These are phyloP conservation scores for Aspergillus fijiensis DNA, from an alignment of 2,329 filamentous ascomycete genomes.

Conservation along the genomic window DNA sequence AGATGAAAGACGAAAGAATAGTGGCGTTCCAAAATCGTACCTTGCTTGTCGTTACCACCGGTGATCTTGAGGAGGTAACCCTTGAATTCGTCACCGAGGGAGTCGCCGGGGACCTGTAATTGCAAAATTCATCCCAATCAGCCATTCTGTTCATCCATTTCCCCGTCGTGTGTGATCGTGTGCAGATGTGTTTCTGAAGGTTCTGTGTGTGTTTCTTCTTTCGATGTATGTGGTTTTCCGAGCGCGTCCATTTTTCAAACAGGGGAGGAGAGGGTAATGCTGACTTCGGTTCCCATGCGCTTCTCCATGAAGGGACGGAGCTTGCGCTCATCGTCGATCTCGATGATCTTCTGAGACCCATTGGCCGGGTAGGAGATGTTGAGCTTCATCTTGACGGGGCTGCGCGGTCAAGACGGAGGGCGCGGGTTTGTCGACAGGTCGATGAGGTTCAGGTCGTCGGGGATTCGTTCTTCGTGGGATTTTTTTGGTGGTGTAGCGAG, in stretches of 20 bases:
- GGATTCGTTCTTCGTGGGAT: slow-evolving; percentile 38
- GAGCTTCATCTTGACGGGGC: slow-evolving; percentile 69
- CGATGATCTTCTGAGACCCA: slow-evolving; percentile 99
- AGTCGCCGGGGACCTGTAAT: slow-evolving; percentile 79
- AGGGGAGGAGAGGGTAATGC: slow-evolving; percentile 27
- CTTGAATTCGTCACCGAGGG: slow-evolving; percentile 98
- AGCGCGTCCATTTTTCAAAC: slow-evolving; percentile 6
- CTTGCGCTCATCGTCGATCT: slow-evolving; percentile 99
- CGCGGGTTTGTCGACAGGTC: slow-evolving; percentile 44
- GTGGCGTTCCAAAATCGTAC: slow-evolving; percentile 29
- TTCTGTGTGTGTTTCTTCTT: slow-evolving; percentile 1
- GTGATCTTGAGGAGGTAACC: slow-evolving; percentile 99
- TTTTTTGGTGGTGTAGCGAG: slow-evolving; percentile 45
- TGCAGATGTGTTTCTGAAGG: not conserved
- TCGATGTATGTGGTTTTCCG: not conserved
- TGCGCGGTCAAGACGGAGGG: slow-evolving; percentile 50
- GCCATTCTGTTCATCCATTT: slow-evolving; percentile 24
- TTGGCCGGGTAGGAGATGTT: slow-evolving; percentile 93
- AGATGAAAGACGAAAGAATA: not conserved
- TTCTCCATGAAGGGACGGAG: slow-evolving; percentile 98
- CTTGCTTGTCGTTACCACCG: slow-evolving; percentile 99
- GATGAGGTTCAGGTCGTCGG: slow-evolving; percentile 38
- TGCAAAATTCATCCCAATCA: slow-evolving; percentile 33
- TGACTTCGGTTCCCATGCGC: slow-evolving; percentile 67
- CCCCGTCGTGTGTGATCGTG: not conserved